Percentiles rank a stretch among this genome's conserved stretches.
These are phyloP conservation scores for Pleurotus tuoliensis DNA, from an alignment of 768 basidiomycete genomes.

Conservation along the genomic window DNA sequence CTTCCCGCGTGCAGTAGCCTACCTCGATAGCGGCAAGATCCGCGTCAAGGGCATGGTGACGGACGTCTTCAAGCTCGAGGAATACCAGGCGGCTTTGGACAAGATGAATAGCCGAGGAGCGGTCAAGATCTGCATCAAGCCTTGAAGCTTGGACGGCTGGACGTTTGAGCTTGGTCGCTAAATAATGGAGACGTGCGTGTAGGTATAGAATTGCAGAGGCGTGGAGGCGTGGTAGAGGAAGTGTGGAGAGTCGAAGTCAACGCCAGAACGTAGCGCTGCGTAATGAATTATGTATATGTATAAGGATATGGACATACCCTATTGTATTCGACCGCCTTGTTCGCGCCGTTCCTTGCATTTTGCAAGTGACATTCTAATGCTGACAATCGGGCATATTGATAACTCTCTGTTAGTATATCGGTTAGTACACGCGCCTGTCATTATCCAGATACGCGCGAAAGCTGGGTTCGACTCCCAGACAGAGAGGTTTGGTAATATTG, in stretches of 20 bases:
- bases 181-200: too few relatives aligned
- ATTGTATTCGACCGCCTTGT: too few relatives aligned
- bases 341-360: too few relatives aligned
- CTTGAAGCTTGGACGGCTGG: neutral
- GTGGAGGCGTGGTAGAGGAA: too few relatives aligned
- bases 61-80: conserved; percentile 61
- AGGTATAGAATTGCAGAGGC: too few relatives aligned
- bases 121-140: conserved; percentile 59
- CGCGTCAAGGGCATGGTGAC: conserved; percentile 48
- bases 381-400: too few relatives aligned
- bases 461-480: conserved; percentile 23
- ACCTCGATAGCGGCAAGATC: conserved; percentile 83
- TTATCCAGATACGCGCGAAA: conserved; percentile 13
- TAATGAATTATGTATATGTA: too few relatives aligned
- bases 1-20: conserved; percentile 87
- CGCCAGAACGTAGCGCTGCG: too few relatives aligned
- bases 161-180: neutral
- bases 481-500: conserved; percentile 9
- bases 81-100: conserved; percentile 67
- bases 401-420: conserved; percentile 14
- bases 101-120: conserved; percentile 66
- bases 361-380: too few relatives aligned
- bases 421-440: conserved; percentile 21
- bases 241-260: too few relatives aligned
- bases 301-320: too few relatives aligned